These are phyloP conservation scores for Sextonia rubra DNA, from an alignment of 164 flowering plant genomes.

Conservation along the genomic window DNA sequence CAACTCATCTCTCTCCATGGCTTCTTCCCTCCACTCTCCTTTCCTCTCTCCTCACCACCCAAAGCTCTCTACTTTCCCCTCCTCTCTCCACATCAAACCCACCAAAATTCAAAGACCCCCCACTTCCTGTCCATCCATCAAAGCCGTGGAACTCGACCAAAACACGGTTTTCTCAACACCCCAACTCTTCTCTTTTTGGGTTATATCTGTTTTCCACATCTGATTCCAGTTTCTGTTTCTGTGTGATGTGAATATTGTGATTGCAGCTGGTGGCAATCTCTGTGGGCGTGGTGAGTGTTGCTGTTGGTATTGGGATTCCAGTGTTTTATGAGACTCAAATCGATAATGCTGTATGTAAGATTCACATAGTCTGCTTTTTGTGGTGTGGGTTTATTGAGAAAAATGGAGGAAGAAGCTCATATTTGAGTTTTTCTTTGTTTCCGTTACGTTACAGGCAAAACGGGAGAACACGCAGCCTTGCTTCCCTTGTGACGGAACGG, in stretches of 20 bases:
- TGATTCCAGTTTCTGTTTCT: background rate
- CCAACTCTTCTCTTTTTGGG: background rate
- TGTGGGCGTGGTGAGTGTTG: slow-evolving; percentile 86
- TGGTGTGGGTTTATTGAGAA: background rate
- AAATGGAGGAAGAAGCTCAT: background rate
- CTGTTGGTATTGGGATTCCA: slow-evolving; percentile 89
- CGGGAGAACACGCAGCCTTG: slow-evolving; percentile 93
- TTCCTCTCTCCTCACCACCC: slow-evolving; percentile 17
- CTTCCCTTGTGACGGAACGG: slow-evolving; percentile 88
- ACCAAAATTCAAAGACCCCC: slow-evolving; percentile 14
- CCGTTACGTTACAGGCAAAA: slow-evolving; percentile 55
- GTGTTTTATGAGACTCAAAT: slow-evolving; percentile 89
- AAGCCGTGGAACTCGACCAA: slow-evolving; percentile 31
- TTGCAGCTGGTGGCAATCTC: slow-evolving; percentile 72
- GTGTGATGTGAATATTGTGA: background rate
- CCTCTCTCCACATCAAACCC: slow-evolving; percentile 2
- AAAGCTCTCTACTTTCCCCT: slow-evolving; percentile 14
- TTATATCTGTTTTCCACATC: background rate
- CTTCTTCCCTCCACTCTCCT: slow-evolving; percentile 22
- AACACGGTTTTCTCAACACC: slow-evolving; percentile 22
- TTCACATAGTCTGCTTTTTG: background rate
- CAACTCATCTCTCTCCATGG: slow-evolving; percentile 13
- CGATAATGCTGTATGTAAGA: slow-evolving; percentile 67
- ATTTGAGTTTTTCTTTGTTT: background rate
- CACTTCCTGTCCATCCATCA: slow-evolving; percentile 25